Base-by-base conservation (phyloP, 192 early-diverging fungal species). In the Umbelopsis vinacea region DNA sequence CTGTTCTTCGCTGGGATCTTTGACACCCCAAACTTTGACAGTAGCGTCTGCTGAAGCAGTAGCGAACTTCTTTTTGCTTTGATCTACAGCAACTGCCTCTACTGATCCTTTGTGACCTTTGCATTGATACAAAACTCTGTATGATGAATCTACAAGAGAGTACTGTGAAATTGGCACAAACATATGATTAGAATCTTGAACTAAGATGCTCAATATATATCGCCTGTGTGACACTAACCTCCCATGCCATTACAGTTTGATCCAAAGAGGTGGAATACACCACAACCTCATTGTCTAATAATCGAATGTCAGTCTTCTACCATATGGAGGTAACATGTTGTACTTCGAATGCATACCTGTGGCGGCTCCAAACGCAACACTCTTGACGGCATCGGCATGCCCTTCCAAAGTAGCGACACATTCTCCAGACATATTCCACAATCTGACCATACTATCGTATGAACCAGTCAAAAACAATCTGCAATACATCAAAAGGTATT, bases 401-500 rank as follows among this genome's bases (percentile, higher is more conserved):
- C 85, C 92, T 23, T 81, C 74, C 74, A 93, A 81, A 50, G 88
- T 88, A 50, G 81, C 75, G 52, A 84, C 81, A 73, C 88, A 89
- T 82, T 92, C 87, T 75, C 88, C 89, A 43, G 90, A 89, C 67
- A 83, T 81, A 71, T 92, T 91, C 94, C 94, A 96, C 67, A 98
- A 76, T 22, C 95, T 87, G 46, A 93, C 91, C 38, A 87, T 80
- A 60, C 90, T 89, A 78, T 98, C 96, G 76, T 93, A 96, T 19
- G 93, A 92, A 33, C 92, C 92, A 17, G 93, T 92, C 69, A 93
- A 83, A 70, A 94, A 91, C 35, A 80, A 74, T 45, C 82, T 77
- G 40, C 26, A 24, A 14, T 7, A 43, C 5, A 43, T 22, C 38
- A 22, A 45, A 43, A 60, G 21, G 14, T 43, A 24, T 52, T 37